Evolutionary conservation across 345 rosid species (phyloP).

Genomic region (Cochlearia excelsa): DNA sequence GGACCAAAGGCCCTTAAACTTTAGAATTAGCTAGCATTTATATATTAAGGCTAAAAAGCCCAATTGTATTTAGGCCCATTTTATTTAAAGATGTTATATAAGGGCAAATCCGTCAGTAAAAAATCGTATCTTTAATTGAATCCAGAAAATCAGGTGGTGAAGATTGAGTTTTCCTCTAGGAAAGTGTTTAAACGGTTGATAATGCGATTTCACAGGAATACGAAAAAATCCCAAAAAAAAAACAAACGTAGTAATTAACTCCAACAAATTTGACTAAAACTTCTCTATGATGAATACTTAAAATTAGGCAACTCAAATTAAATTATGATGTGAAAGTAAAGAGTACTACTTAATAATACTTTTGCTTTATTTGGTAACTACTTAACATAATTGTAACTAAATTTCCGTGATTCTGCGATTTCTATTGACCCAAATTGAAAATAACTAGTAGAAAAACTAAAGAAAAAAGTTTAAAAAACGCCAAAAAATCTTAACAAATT

Average conservation of each 20-base stretch:
- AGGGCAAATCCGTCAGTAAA: conserved; percentile 9
- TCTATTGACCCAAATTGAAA: neutral
- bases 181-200: conserved; percentile 11
- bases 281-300: neutral
- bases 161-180: conserved; percentile 16
- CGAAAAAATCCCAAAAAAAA: conserved; percentile 1
- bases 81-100: conserved; percentile 1
- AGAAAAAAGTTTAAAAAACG: no score
- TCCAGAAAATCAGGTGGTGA: conserved; percentile 19
- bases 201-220: conserved; percentile 4
- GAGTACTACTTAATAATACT: neutral
- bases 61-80: neutral
- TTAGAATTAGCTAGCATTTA: no score
- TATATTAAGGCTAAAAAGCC: neutral
- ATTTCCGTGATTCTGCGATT: conserved; percentile 13
- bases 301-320: conserved; percentile 8
- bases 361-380: conserved; percentile 15
- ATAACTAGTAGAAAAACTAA: no score
- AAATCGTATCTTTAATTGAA: neutral
- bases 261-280: neutral
- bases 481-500: no score
- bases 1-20: no score
- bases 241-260: no score
- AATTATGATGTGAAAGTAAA: conserved; percentile 13
- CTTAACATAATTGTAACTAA: conserved; percentile 2